Conservation (phyloP, 805 yeast species). For the Candida jianshihensis region DNA sequence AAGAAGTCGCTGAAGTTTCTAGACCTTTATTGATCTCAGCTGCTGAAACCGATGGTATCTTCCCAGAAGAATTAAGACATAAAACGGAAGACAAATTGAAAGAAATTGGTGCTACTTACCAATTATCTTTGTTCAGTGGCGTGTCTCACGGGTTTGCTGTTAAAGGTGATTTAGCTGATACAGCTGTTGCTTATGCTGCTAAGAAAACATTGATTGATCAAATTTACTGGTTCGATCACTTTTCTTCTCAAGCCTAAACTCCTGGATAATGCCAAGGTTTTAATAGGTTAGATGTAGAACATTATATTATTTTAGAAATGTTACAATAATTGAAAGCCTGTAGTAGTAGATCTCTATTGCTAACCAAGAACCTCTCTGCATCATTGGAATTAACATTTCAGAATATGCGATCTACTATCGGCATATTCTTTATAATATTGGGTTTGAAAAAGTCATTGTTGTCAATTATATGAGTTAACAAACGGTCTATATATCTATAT, state of each 20-base stretch:
- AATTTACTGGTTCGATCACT: slow-evolving; percentile 18
- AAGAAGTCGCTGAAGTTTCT: slow-evolving; percentile 54
- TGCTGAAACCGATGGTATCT: slow-evolving; percentile 63
- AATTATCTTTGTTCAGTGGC: slow-evolving; percentile 54
- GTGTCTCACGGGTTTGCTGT: slow-evolving; percentile 73
- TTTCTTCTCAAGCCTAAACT: background rate
- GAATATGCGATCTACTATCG: too few relatives aligned
- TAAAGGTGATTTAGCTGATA: slow-evolving; percentile 61
- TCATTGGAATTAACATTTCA: too few relatives aligned
- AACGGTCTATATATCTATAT: too few relatives aligned
- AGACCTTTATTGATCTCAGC: slow-evolving; percentile 56
- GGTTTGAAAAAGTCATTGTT: too few relatives aligned
- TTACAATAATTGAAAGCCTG: too few relatives aligned
- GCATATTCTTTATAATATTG: too few relatives aligned
- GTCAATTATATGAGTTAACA: too few relatives aligned
- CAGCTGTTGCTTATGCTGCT: slow-evolving; percentile 53
- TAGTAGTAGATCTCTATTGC: too few relatives aligned
- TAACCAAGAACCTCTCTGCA: too few relatives aligned
- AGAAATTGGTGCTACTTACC: slow-evolving; percentile 49
- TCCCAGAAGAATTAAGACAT: slow-evolving; percentile 57
- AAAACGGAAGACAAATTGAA: slow-evolving; percentile 52
- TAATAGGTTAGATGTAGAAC: too few relatives aligned
- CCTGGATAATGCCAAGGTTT: too few relatives aligned
- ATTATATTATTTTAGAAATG: too few relatives aligned
- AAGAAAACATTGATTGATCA: slow-evolving; percentile 50